Conservation (phyloP, 2,329 filamentous ascomycete species). For the Boeremia exigua region DNA sequence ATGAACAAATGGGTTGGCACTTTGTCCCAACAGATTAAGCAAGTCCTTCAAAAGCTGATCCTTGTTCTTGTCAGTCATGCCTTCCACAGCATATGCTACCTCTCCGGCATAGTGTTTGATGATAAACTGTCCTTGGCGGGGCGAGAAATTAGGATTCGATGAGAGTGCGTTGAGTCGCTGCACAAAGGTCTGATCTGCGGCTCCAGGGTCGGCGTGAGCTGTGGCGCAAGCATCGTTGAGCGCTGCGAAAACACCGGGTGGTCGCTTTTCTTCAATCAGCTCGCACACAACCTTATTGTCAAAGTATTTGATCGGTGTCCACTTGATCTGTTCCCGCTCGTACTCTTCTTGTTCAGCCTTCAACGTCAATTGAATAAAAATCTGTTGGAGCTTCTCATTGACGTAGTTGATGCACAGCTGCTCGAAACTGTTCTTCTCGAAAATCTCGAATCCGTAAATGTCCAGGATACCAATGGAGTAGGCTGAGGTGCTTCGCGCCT, state of each 20-base stretch:
- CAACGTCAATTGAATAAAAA: slow-evolving; percentile 96
- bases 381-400: slow-evolving; percentile 98
- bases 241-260: slow-evolving; percentile 91
- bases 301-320: slow-evolving; percentile 99
- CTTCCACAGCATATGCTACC: slow-evolving; percentile 90
- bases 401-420: slow-evolving; percentile 99
- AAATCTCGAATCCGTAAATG: slow-evolving; percentile 99
- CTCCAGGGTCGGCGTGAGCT: slow-evolving; percentile 92
- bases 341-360: slow-evolving; percentile 99
- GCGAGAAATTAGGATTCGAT: slow-evolving; percentile 85
- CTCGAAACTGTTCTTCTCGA: slow-evolving; percentile 97
- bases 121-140: slow-evolving; percentile 93
- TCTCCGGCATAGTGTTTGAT: slow-evolving; percentile 99
- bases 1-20: slow-evolving; percentile 85
- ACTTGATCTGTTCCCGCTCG: slow-evolving; percentile 92
- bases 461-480: slow-evolving; percentile 97
- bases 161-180: slow-evolving; percentile 89
- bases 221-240: slow-evolving; percentile 98
- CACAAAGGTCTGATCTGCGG: slow-evolving; percentile 95
- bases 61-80: slow-evolving; percentile 99
- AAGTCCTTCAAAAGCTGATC: slow-evolving; percentile 95
- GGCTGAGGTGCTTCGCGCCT: slow-evolving; percentile 74
- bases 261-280: slow-evolving; percentile 88
- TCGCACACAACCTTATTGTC: slow-evolving; percentile 99
- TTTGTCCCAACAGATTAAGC: slow-evolving; percentile 82